phyloP scores from a whole-genome alignment of 495 filamentous ascomycete genomes.

The Xylaria telfairii region DNA sequence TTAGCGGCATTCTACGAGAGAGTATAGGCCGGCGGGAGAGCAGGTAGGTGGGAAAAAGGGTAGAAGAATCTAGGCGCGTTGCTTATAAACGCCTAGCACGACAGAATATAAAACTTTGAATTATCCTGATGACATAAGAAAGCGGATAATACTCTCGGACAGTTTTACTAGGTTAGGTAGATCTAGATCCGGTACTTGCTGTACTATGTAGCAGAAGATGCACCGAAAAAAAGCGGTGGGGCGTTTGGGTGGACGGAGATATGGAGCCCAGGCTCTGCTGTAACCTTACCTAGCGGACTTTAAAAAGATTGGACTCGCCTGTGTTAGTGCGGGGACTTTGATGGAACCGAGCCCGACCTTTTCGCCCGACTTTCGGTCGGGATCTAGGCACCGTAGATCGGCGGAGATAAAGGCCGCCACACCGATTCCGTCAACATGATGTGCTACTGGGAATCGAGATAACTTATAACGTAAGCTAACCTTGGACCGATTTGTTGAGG shows the following conservation, averaged over 20 bases:
- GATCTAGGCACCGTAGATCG: background rate
- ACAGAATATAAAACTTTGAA: background rate
- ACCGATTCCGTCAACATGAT: background rate
- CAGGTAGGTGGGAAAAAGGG: background rate
- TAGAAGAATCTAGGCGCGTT: background rate
- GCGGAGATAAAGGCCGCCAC: conserved; percentile 1
- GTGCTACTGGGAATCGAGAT: background rate
- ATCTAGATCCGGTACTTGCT: too few relatives aligned
- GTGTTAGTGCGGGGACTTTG: background rate
- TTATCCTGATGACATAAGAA: background rate
- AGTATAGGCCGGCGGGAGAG: background rate
- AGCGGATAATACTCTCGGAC: background rate
- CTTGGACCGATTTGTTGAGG: too few relatives aligned
- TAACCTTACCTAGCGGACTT: background rate
- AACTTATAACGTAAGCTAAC: background rate
- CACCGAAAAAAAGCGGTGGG: background rate
- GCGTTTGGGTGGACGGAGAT: background rate
- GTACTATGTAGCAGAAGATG: background rate
- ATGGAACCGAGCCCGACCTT: background rate
- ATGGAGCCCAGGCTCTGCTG: background rate
- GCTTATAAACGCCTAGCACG: background rate
- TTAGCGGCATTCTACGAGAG: background rate
- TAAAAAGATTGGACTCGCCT: background rate
- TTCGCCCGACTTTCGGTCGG: background rate
- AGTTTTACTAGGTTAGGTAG: too few relatives aligned